These are phyloP conservation scores for Saxophila tyrrhenica DNA, from an alignment of 495 filamentous ascomycete genomes.

Conservation along the genomic window DNA sequence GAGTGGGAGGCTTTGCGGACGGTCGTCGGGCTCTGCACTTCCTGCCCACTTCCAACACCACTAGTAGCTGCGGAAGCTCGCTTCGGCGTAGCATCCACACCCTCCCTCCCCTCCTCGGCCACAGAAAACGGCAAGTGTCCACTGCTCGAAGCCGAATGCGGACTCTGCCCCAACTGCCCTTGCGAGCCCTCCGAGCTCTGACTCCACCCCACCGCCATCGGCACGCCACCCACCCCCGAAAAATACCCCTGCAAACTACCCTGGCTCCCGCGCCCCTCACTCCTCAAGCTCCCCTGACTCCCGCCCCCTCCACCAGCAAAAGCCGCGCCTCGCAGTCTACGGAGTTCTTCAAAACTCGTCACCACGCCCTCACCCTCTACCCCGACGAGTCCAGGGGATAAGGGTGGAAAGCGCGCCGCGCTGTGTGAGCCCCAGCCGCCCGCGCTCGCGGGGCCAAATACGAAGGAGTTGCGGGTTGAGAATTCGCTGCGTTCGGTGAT, in stretches of 20 bases:
- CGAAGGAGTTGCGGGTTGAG: constrained; percentile 77
- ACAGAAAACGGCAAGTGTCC: not conserved
- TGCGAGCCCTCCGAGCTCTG: not conserved
- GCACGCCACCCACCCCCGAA: not conserved
- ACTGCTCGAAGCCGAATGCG: not conserved
- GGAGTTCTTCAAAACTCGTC: constrained; percentile 58
- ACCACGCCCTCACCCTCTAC: constrained; percentile 62
- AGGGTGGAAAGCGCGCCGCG: too few relatives aligned
- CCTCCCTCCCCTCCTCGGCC: too few relatives aligned
- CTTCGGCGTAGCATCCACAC: constrained; percentile 6
- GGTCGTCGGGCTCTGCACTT: not conserved
- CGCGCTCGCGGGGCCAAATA: constrained; percentile 33
- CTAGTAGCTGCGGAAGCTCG: not conserved
- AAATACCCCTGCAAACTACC: not conserved
- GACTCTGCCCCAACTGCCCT: not conserved
- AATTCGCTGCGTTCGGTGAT: constrained; percentile 96
- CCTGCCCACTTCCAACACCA: not conserved
- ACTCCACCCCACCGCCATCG: not conserved
- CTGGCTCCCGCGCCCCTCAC: constrained; percentile 27
- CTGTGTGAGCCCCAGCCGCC: constrained; percentile 28
- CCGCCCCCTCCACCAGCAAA: too few relatives aligned
- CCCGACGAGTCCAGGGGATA: too few relatives aligned
- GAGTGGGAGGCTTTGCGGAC: not conserved
- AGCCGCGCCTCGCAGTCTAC: constrained; percentile 62
- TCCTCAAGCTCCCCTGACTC: constrained; percentile 60